phyloP scores from a whole-genome alignment of 2,329 filamentous ascomycete species.

The Ascochyta clinopodiicola region DNA sequence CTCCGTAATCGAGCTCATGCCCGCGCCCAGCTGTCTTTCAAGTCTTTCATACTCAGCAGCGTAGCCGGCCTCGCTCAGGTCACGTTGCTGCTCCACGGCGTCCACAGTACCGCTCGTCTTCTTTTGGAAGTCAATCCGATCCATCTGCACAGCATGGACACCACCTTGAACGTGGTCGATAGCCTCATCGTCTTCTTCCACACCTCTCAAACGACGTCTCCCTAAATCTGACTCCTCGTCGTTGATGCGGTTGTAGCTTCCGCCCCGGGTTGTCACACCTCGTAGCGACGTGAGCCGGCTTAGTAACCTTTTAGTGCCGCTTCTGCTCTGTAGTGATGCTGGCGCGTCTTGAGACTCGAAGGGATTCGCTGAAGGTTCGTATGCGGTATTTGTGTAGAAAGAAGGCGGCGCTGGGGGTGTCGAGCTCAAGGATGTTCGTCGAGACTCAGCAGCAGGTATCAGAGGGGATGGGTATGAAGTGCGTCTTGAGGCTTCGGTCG shows the following conservation, averaged over 20 bases:
- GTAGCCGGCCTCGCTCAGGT: constrained; percentile 40
- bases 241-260: constrained; percentile 40
- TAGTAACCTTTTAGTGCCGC: constrained; percentile 40
- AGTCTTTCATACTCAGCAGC: constrained; percentile 46
- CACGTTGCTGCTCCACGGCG: constrained; percentile 25
- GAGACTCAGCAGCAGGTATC: constrained; percentile 35
- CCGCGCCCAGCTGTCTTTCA: constrained; percentile 45
- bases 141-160: constrained; percentile 39
- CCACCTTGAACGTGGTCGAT: constrained; percentile 39
- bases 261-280: constrained; percentile 22
- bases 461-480: constrained; percentile 42
- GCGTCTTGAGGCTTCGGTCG: constrained; percentile 28
- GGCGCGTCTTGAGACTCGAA: constrained; percentile 28
- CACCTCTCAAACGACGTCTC: constrained; percentile 22
- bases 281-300: constrained; percentile 41
- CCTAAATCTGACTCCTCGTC: constrained; percentile 38
- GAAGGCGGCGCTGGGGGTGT: constrained; percentile 41
- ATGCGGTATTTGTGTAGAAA: constrained; percentile 40
- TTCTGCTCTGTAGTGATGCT: constrained; percentile 24
- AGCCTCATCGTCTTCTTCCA: constrained; percentile 42
- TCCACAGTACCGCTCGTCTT: constrained; percentile 20
- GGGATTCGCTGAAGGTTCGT: constrained; percentile 30
- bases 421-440: constrained; percentile 28
- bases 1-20: constrained; percentile 46
- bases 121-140: constrained; percentile 25